Evolutionary conservation across 345 rosid genomes (phyloP).

Genomic region (Trapa incisa): DNA sequence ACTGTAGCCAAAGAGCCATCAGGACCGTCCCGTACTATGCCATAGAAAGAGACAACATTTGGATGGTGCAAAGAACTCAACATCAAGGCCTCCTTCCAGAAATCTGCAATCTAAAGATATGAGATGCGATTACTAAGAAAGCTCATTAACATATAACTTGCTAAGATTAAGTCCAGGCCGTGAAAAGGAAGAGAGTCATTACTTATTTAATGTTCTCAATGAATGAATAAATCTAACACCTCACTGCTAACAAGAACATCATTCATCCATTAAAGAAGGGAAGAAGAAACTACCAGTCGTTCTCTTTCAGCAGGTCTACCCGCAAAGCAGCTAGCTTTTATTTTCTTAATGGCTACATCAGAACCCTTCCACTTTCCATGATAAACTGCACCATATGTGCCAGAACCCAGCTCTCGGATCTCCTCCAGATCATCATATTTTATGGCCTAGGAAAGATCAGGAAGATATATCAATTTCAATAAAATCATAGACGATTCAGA

Average conservation of each 20-base stretch:
- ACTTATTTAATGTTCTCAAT: neutral
- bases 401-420: conserved; percentile 80
- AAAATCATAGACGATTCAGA: neutral
- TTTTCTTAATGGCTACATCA: conserved; percentile 95
- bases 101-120: conserved; percentile 66
- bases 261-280: neutral
- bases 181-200: neutral
- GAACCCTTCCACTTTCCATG: conserved; percentile 99
- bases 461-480: neutral
- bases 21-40: conserved; percentile 98
- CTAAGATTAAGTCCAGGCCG: neutral
- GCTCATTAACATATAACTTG: neutral
- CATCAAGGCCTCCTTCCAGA: conserved; percentile 94
- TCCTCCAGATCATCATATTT: conserved; percentile 91
- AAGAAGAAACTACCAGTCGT: conserved; percentile 18
- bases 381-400: conserved; percentile 94
- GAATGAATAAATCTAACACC: neutral
- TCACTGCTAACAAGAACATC: neutral
- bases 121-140: neutral
- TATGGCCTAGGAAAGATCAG: conserved; percentile 44
- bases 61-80: conserved; percentile 98
- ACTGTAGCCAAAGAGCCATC: conserved; percentile 94
- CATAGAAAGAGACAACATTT: conserved; percentile 94
- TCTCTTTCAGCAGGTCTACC: conserved; percentile 97
- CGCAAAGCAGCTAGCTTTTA: conserved; percentile 98